Evolutionary conservation across 2,329 filamentous ascomycete species (phyloP), one percentile per base, ranked within the genome.

Genomic region (Colletotrichum cordylinicola): DNA sequence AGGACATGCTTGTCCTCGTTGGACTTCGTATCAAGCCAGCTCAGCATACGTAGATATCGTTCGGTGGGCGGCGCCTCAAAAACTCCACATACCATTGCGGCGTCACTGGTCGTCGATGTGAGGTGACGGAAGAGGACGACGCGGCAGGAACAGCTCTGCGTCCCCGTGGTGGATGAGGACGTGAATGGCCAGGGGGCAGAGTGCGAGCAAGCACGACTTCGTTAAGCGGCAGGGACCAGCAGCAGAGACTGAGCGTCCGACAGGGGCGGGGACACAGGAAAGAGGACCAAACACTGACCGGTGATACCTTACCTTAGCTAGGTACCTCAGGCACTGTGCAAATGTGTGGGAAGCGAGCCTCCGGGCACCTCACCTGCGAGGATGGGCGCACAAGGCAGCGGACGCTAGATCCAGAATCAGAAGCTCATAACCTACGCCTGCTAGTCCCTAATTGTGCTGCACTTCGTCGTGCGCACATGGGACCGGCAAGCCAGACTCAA

Each of bases 381-480:
- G 29, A 29, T 21, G 21, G 24, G 16, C 13, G 18, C 16, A 60
- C 62, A 52, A 35, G 66, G 18, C 24, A 27, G 39, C 58, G 24
- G n/a, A 56, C 55, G 55, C 69, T 62, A 72, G 69, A 52, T 52
- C 43, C 43, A 48, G n/a, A 48, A 48, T 48, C 43, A 48, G 43
- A 48, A 48, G 43, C 43, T 48, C 43, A 48, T n/a, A 48, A 48
- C 16, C 43, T 58, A 62, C 55, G 29, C 33, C 21, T 69, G 24
- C 74, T 74, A 75, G 56, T 68, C 74, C 70, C 8, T 48, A 65
- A 68, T 35, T 58, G 74, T 60, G 37, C 33, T 64, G 65, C 70
- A 73, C 56, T 73, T 75, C 64, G 74, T 75, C 64, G 70, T 56
- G 55, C 64, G 56, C 73, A 73, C 73, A 75, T 73, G 73, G 73